Base-by-base conservation (phyloP, 148 eudicot genomes). In the Dianthus caryophyllus region DNA sequence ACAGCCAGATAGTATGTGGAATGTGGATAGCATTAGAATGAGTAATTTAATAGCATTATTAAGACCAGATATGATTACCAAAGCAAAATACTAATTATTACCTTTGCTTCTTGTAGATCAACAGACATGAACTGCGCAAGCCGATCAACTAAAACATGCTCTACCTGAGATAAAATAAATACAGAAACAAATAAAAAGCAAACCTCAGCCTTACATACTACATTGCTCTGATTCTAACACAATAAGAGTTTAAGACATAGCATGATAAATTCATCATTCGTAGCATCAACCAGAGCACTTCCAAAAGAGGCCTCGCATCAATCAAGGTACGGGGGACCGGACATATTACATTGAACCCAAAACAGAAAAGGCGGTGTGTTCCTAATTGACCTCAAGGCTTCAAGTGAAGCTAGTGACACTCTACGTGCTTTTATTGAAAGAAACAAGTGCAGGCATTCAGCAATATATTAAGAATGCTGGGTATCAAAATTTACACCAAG, bases 21-120 rank as follows among this genome's bases (percentile, higher is more conserved):
- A 9, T 41, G 44, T 43, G 29, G 33, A 22, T 22, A 62, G 50
- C 50, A 63, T 22, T 25, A 15, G 52, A 43, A 30, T 25, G 24
- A 22, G 51, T 61, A 30, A 58, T n/a, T 33, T 39, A 61, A 39
- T 21, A 26, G 10, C 49, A 38, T 21, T 14, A 61, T 13, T 24
- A 61, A 21, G 47, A 36, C 14, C 8, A 18, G 64, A 9, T 16
- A 61, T n/a, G 8, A 61, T 27, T 55, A 24, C 65, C 48, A 2
- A 10, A 41, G n/a, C 38, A 22, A n/a, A 65, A 55, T 25, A 63
- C 21, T 15, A 38, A 65, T 17, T 29, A 51, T 47, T 81, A 93
- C 98, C 98, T 89, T 93, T 54, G 87, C 91, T 69, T 81, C 87
- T 83, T 89, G 96, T 72, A 93, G 77, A 82, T 93, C 98, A 71